These are phyloP conservation scores for barley (Hordeum vulgare) DNA, from an alignment of 176 grass and related monocot species.

Conservation along the genomic window MorexV3_pseudomolecules_assembly NC_058522.1:109562241-109562740, in stretches of 20 bases:
- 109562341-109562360: not conserved
- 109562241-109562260: not conserved
- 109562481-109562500: not conserved
- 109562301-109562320: not conserved
- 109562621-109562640: not conserved
- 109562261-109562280: not conserved
- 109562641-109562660: not conserved
- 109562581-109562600: not conserved
- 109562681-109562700: not conserved
- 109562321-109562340: not conserved
- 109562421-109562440: not conserved
- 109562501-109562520: not conserved
- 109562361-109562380: not conserved
- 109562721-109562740: not conserved
- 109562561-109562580: not conserved
- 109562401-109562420: not conserved
- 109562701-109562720: not conserved
- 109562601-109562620: not conserved
- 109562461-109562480: not conserved
- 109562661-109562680: not conserved
- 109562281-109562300: not conserved
- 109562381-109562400: not conserved
- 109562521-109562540: not conserved
- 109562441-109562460: not conserved
- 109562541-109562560: not conserved